These are phyloP conservation scores for Lentinula lateritia DNA, from an alignment of 768 basidiomycete genomes.

Conservation along the genomic window DNA sequence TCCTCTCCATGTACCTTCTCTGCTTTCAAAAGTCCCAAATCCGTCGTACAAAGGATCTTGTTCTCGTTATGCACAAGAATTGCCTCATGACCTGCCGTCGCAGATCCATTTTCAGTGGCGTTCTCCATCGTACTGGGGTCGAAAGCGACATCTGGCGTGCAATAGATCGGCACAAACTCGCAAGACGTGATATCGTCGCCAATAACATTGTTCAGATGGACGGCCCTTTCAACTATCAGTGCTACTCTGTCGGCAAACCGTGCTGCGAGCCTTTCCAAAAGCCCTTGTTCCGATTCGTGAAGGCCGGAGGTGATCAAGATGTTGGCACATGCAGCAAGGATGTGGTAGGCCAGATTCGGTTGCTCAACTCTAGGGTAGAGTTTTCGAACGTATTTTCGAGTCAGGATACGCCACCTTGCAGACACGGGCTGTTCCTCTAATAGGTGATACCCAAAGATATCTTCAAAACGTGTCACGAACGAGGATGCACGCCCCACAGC, in stretches of 20 bases:
- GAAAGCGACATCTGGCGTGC: constrained; percentile 35
- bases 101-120: constrained; percentile 20
- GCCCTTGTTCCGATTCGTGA: constrained; percentile 18
- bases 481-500: not conserved
- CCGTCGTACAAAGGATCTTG: constrained; percentile 49
- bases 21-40: constrained; percentile 42
- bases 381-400: constrained; percentile 11
- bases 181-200: constrained; percentile 55
- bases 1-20: constrained; percentile 32
- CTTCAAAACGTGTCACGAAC: not conserved
- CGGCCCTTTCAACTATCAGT: constrained; percentile 37
- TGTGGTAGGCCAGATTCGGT: constrained; percentile 7
- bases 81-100: not conserved
- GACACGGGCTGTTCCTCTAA: constrained; percentile 10
- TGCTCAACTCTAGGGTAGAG: constrained; percentile 2
- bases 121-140: constrained; percentile 41
- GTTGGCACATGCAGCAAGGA: constrained; percentile 35
- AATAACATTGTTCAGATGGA: constrained; percentile 49
- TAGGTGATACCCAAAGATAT: not conserved
- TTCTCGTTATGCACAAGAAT: not conserved
- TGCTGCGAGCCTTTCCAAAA: constrained; percentile 32
- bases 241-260: constrained; percentile 39
- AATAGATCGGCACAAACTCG: constrained; percentile 48
- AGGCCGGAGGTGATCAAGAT: constrained; percentile 36
- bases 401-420: constrained; percentile 11